Base-by-base conservation (phyloP, 2,329 filamentous ascomycete species). In the Pyricularia sp. region DNA sequence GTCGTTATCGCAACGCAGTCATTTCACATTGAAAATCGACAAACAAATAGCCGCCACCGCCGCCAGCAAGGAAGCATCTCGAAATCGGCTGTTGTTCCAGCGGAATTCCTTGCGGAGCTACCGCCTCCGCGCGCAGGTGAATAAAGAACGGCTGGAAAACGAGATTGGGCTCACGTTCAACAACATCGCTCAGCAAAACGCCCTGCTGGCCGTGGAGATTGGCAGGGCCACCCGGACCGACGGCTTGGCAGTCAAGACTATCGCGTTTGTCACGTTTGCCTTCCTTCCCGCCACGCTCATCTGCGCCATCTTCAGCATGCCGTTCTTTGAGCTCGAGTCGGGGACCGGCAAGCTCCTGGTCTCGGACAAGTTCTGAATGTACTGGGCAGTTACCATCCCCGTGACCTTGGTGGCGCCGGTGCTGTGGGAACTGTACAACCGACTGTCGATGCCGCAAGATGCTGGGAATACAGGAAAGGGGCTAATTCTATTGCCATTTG, bases 91-190 rank as follows among this genome's bases (percentile, higher is more conserved):
- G 5, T 69, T 72, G 0, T 79, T 77, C 68, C 75, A 73, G 55
- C 73, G 77, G 33, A 74, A 78, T n/a, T 75, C 79, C 20, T 67
- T 81, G 1, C 70, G 72, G 17, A 79, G 76, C 67, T 74, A 82
- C 0, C 75, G 76, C 2, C 71, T 74, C 12, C 77, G 82, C 14
- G 77, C 81, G 0, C 70, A 70, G 0, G 77, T 81, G 0, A 83
- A 80, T 72, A 77, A 78, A 12, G 76, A 80, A 14, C 71, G 87
- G 69, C 77, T 90, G 73, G 66, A 84, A 75, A 76, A 88, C 77
- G 75, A 89, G 81, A 80, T 89, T 76, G 76, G 88, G 69, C 78
- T 90, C 70, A 73, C 79, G 0, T 85, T 82, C 73, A 81, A 84
- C 71, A 77, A 72, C 0, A 79, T 82, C 0, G 78, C 81, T 0